Evolutionary conservation across 805 yeast species (phyloP).

Genomic region (Nakazawaea pomicola): DNA sequence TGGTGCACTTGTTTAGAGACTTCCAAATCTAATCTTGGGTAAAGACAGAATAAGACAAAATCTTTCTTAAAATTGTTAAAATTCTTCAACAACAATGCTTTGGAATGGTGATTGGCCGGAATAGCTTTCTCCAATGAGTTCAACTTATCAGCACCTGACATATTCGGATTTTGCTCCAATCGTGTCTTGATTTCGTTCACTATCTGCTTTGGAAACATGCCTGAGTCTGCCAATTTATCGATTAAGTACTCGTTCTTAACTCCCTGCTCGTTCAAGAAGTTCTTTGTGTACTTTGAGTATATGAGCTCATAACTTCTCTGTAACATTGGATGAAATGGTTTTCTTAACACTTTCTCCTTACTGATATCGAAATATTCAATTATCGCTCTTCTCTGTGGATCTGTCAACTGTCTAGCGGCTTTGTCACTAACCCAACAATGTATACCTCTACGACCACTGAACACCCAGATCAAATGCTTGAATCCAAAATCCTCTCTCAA

Average conservation of each 20-base stretch:
- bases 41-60: constrained; percentile 69
- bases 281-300: constrained; percentile 55
- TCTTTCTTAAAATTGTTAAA: constrained; percentile 70
- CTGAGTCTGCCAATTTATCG: constrained; percentile 58
- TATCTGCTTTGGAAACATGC: constrained; percentile 43
- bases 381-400: constrained; percentile 67
- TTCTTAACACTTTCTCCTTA: constrained; percentile 46
- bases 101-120: constrained; percentile 39
- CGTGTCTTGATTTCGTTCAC: constrained; percentile 25
- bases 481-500: constrained; percentile 88
- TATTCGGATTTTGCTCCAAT: constrained; percentile 54
- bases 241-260: constrained; percentile 58
- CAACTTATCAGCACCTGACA: constrained; percentile 70
- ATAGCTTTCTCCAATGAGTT: constrained; percentile 58
- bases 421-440: constrained; percentile 97
- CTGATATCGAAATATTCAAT: constrained; percentile 81
- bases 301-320: constrained; percentile 69
- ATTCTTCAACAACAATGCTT: constrained; percentile 26
- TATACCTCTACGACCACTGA: constrained; percentile 97
- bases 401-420: constrained; percentile 72
- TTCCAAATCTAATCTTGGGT: constrained; percentile 90
- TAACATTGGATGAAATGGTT: constrained; percentile 89
- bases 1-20: constrained; percentile 89
- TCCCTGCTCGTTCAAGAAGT: constrained; percentile 76
- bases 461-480: constrained; percentile 85